Conservation (phyloP, 23 red algal genomes). For the Gracilaria caudata region DNA sequence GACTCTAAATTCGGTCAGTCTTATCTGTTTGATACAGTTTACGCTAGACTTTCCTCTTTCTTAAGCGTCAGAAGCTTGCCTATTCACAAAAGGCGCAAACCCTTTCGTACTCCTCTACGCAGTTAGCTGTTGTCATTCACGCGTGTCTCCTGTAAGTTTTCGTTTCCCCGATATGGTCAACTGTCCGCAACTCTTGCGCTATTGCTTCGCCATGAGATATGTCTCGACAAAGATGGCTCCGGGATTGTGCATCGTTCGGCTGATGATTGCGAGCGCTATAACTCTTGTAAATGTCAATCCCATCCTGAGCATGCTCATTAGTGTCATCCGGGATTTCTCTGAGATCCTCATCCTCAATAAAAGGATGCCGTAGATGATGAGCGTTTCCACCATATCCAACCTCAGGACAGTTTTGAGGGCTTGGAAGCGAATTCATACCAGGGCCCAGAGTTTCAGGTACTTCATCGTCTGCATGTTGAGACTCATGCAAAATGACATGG, state of each 20-base stretch:
- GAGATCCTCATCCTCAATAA: neutral
- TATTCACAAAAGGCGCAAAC: no score
- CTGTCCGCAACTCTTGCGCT: neutral
- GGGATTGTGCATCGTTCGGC: neutral
- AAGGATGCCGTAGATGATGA: neutral
- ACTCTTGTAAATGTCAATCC: neutral
- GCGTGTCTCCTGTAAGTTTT: neutral
- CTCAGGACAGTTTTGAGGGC: neutral
- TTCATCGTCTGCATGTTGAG: neutral
- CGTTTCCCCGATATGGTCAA: constrained; percentile 3
- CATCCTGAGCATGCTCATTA: neutral
- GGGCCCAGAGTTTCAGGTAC: neutral
- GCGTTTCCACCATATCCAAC: constrained; percentile 16
- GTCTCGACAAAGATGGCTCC: neutral
- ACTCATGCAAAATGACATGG: neutral
- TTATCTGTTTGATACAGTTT: no score
- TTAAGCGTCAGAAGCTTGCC: no score
- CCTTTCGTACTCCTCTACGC: neutral
- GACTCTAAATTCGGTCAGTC: no score
- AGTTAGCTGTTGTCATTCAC: neutral
- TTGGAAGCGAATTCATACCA: neutral
- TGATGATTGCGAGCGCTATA: neutral
- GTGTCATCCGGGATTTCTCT: neutral
- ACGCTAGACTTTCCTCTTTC: no score
- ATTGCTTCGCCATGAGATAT: neutral